These are phyloP conservation scores for Scheffersomyces segobiensis DNA, from an alignment of 1,139 yeast species.

Conservation along the genomic window DNA sequence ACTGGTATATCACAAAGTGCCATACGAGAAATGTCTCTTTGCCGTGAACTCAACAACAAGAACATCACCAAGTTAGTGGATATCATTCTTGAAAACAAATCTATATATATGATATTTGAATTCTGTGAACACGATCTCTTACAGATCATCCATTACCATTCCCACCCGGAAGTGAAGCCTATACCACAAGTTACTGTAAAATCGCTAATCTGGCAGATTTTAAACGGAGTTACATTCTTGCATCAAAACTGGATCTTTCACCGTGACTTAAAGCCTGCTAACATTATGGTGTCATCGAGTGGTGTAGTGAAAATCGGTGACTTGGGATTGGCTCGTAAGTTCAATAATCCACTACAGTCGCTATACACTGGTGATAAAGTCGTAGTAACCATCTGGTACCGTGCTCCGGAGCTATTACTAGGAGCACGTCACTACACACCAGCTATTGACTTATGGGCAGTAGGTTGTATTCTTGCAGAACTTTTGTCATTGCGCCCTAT, in stretches of 20 bases:
- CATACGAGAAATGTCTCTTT: slow-evolving; percentile 91
- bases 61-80: slow-evolving; percentile 81
- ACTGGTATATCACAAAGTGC: slow-evolving; percentile 98
- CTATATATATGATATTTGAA: slow-evolving; percentile 93
- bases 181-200: slow-evolving; percentile 79
- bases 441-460: slow-evolving; percentile 95
- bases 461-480: slow-evolving; percentile 95
- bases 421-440: slow-evolving; percentile 96
- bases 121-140: slow-evolving; percentile 93
- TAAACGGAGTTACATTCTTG: slow-evolving; percentile 85
- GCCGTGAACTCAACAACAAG: slow-evolving; percentile 80
- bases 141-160: slow-evolving; percentile 90
- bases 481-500: slow-evolving; percentile 84
- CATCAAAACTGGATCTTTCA: slow-evolving; percentile 97
- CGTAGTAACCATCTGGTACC: slow-evolving; percentile 96
- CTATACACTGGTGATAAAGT: slow-evolving; percentile 94
- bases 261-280: slow-evolving; percentile 95
- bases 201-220: slow-evolving; percentile 86
- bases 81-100: slow-evolving; percentile 84
- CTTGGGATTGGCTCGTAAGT: slow-evolving; percentile 88
- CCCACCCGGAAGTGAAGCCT: slow-evolving; percentile 80
- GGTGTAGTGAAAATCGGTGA: slow-evolving; percentile 97
- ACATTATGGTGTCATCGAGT: slow-evolving; percentile 87
- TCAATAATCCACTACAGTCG: slow-evolving; percentile 85
- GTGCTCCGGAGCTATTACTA: slow-evolving; percentile 89